Percentiles rank a stretch among this genome's conserved stretches.
phyloP scores from a whole-genome alignment of 768 basidiomycete genomes.

The Suillus luteus region DNA sequence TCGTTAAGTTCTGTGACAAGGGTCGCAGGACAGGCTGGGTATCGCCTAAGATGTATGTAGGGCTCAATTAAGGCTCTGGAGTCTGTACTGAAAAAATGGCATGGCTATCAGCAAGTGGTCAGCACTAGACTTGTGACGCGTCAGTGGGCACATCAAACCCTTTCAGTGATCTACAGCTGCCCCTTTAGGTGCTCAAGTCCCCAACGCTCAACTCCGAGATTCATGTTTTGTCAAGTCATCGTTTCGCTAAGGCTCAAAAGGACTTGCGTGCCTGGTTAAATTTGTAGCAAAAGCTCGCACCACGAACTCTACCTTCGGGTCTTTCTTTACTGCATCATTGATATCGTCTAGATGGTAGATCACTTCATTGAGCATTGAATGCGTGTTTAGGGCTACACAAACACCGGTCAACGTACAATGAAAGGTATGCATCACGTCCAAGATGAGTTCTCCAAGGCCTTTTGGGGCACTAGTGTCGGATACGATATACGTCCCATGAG shows the following conservation, averaged over 20 bases:
- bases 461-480: not conserved
- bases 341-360: not conserved
- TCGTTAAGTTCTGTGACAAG: not conserved
- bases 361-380: not conserved
- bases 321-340: not conserved
- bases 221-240: not conserved
- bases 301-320: not conserved
- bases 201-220: no score
- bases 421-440: not conserved
- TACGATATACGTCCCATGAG: not conserved
- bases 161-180: not conserved
- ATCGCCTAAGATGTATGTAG: not conserved
- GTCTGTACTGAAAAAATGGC: not conserved
- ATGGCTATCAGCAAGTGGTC: not conserved
- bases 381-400: not conserved
- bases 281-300: not conserved
- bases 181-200: not conserved
- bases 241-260: not conserved
- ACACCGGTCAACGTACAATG: constrained; percentile 2
- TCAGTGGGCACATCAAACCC: not conserved
- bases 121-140: not conserved
- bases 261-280: not conserved
- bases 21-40: not conserved
- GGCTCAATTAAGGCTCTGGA: not conserved
- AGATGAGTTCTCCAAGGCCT: not conserved